A percentile compares a stretch with the other conserved stretches of the same genome.
Evolutionary conservation across 2,329 filamentous ascomycete species (phyloP).

Genomic region (Nemania bipapillata): DNA sequence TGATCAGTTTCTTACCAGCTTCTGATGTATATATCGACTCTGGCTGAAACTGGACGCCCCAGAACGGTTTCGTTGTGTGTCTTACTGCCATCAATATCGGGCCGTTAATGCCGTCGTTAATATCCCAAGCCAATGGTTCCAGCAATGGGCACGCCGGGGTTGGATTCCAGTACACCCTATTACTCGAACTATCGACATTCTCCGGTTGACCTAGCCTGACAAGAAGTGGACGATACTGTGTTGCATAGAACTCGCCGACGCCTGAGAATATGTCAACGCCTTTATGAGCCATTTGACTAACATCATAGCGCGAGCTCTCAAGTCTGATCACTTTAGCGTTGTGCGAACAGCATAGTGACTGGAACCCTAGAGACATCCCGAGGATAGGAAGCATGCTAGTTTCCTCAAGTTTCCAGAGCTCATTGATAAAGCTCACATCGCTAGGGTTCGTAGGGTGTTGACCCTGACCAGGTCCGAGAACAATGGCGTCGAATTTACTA

Average conservation of each 20-base stretch:
- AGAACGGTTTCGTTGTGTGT: slow-evolving; percentile 77
- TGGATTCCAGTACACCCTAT: neutral
- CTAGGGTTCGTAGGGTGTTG: slow-evolving; percentile 73
- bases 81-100: slow-evolving; percentile 77
- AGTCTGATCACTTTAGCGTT: too few species aligned
- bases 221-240: neutral
- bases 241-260: neutral
- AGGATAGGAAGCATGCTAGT: slow-evolving; percentile 76
- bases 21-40: slow-evolving; percentile 86
- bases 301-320: too few species aligned
- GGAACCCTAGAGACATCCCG: slow-evolving; percentile 89
- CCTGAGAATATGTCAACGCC: neutral
- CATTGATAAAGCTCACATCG: slow-evolving; percentile 85
- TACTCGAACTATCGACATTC: neutral
- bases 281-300: slow-evolving; percentile 65
- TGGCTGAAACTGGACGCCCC: slow-evolving; percentile 90
- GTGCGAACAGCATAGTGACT: too few species aligned
- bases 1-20: slow-evolving; percentile 71
- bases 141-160: neutral
- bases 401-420: slow-evolving; percentile 75
- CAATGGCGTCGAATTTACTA: slow-evolving; percentile 79
- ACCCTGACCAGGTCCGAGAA: slow-evolving; percentile 91
- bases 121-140: neutral
- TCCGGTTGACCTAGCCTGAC: neutral
- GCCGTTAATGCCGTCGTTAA: neutral